Percentiles rank a stretch among this genome's conserved stretches.
phyloP scores from a whole-genome alignment of 176 grass and related monocot genomes.

The Oryza officinalis region DNA sequence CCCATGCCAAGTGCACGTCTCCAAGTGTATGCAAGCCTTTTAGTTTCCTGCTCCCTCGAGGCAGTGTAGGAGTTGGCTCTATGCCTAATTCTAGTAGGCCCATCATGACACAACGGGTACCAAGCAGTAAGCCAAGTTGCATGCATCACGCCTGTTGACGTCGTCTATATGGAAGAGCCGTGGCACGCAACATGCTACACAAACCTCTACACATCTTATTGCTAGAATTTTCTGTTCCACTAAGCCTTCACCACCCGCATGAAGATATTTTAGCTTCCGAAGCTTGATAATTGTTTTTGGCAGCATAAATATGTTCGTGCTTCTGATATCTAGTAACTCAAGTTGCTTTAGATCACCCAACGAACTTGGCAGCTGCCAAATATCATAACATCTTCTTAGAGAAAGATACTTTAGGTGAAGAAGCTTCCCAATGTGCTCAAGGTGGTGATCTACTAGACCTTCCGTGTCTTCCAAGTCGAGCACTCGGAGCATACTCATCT shows the following conservation, averaged over 20 bases:
- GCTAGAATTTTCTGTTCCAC: no score
- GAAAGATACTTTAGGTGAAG: constrained; percentile 36
- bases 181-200: background rate
- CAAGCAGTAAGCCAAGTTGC: fast-evolving
- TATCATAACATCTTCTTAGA: background rate
- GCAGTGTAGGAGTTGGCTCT: background rate
- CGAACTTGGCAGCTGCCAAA: background rate
- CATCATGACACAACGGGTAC: background rate
- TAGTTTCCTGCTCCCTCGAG: background rate
- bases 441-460: background rate
- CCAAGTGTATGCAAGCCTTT: background rate
- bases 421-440: constrained; percentile 18
- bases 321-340: background rate
- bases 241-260: background rate
- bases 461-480: constrained; percentile 28
- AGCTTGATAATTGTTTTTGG: constrained; percentile 7
- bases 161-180: fast-evolving
- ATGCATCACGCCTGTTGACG: no score
- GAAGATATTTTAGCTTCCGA: background rate
- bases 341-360: background rate
- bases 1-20: background rate
- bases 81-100: no score
- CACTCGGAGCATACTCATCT: constrained; percentile 34
- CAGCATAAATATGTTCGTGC: background rate
- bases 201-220: background rate